phyloP scores from a whole-genome alignment of 2,329 filamentous ascomycete species.

The Metarhizium brunneum region DNA sequence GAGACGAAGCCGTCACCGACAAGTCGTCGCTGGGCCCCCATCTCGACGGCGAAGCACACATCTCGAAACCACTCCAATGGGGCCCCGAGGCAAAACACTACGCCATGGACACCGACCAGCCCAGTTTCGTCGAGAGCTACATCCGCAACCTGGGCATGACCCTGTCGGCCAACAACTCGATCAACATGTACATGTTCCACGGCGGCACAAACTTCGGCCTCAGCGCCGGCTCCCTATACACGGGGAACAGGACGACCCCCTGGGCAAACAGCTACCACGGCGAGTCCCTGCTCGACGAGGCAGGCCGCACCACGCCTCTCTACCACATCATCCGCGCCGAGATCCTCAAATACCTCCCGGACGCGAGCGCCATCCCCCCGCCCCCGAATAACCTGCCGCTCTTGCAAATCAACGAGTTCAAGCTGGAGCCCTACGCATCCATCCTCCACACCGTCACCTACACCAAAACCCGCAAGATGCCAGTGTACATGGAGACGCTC shows the following conservation, averaged over 20 bases:
- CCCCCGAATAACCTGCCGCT: conserved; percentile 24
- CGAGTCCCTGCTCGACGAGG: conserved; percentile 36
- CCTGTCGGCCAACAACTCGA: conserved; percentile 26
- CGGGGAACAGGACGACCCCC: conserved; percentile 26
- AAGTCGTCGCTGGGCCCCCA: conserved; percentile 29
- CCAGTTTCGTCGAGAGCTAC: conserved; percentile 7
- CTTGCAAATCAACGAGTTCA: conserved; percentile 16
- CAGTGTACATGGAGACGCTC: conserved; percentile 33
- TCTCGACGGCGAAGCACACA: conserved; percentile 39
- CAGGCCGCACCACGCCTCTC: conserved; percentile 31
- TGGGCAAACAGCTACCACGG: conserved; percentile 37
- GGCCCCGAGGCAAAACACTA: conserved; percentile 26
- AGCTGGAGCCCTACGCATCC: conserved; percentile 23
- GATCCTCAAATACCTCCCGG: conserved; percentile 24
- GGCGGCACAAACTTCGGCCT: conserved; percentile 40
- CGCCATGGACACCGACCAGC: conserved; percentile 17
- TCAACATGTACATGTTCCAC: conserved; percentile 41
- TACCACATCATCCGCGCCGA: conserved; percentile 29
- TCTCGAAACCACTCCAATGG: conserved; percentile 33
- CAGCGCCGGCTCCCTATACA: conserved; percentile 30
- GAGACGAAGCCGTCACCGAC: conserved; percentile 31
- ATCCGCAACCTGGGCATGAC: neutral
- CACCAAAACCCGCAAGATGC: conserved; percentile 14
- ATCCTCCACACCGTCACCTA: conserved; percentile 26
- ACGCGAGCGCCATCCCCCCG: conserved; percentile 22